phyloP scores from a whole-genome alignment of 192 early-diverging fungal species.

The Jimgerdemannia flammicorona region DNA sequence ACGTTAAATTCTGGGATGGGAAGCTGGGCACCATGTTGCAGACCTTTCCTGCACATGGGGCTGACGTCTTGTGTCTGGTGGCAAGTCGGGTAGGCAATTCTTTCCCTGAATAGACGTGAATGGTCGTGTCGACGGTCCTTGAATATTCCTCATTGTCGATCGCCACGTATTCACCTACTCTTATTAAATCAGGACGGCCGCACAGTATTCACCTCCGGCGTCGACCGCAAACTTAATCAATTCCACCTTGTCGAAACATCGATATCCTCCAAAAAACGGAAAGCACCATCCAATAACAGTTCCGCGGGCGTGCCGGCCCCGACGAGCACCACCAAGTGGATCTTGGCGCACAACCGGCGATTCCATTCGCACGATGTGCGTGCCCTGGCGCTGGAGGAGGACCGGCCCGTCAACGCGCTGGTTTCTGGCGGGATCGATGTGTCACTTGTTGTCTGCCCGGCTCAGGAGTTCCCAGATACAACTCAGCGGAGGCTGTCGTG shows the following conservation, averaged over 20 bases:
- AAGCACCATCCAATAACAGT: slow-evolving; percentile 19
- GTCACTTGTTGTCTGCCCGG: slow-evolving; percentile 58
- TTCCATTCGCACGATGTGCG: slow-evolving; percentile 96
- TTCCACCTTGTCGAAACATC: slow-evolving; percentile 51
- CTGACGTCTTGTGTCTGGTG: slow-evolving; percentile 87
- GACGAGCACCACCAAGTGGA: slow-evolving; percentile 57
- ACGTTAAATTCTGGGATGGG: slow-evolving; percentile 87
- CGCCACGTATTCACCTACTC: neutral
- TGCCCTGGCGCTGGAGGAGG: slow-evolving; percentile 76
- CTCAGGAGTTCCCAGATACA: slow-evolving; percentile 55
- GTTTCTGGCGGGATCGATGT: slow-evolving; percentile 86
- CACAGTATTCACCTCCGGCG: slow-evolving; percentile 82
- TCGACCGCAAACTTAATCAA: slow-evolving; percentile 83
- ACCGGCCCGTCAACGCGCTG: slow-evolving; percentile 59
- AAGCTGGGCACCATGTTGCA: slow-evolving; percentile 62
- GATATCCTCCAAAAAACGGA: slow-evolving; percentile 26
- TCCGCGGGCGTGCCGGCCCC: slow-evolving; percentile 14
- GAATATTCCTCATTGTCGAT: too few species aligned
- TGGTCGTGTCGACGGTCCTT: neutral
- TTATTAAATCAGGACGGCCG: slow-evolving; percentile 39
- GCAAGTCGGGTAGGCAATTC: slow-evolving; percentile 31
- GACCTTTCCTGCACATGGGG: slow-evolving; percentile 70
- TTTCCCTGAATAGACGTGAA: neutral
- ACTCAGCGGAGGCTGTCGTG: slow-evolving; percentile 60
- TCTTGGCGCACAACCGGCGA: slow-evolving; percentile 77